phyloP scores from a whole-genome alignment of 2,329 filamentous ascomycete species.

The Penicillium sp. region DNA sequence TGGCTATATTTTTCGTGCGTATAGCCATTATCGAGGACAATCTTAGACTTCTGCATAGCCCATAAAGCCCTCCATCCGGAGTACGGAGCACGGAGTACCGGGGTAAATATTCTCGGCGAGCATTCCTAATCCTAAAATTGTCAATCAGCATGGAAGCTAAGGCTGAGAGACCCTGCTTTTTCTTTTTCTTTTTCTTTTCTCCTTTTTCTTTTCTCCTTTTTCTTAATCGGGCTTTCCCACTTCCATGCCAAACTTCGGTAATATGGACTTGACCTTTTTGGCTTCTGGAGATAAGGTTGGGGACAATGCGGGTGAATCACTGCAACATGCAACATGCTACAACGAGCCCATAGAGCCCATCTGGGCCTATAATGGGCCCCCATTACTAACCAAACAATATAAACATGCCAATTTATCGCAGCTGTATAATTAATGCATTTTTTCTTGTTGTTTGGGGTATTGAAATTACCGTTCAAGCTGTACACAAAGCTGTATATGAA shows the following conservation, averaged over 20 bases:
- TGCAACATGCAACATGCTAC: not conserved
- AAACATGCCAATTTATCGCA: too few relatives aligned
- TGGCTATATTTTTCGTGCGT: too few relatives aligned
- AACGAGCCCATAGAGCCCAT: not conserved
- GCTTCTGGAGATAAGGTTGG: conserved; percentile 4
- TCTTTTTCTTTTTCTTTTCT: too few relatives aligned
- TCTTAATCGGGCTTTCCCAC: not conserved
- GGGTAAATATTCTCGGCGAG: not conserved
- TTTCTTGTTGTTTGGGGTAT: too few relatives aligned
- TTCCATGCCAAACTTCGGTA: not conserved
- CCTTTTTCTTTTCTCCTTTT: too few relatives aligned
- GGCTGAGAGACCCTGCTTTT: not conserved
- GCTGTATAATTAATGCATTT: too few relatives aligned
- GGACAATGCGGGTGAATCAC: conserved; percentile 1
- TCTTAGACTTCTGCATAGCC: too few relatives aligned
- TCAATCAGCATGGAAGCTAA: not conserved
- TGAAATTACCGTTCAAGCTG: too few relatives aligned
- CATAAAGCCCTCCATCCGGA: not conserved
- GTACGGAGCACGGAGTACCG: not conserved
- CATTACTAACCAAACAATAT: too few relatives aligned
- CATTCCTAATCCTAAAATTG: not conserved
- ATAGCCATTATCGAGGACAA: not conserved
- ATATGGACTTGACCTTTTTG: not conserved
- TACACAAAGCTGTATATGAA: too few relatives aligned
- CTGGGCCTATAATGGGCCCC: too few relatives aligned